Conservation (phyloP, 768 basidiomycete genomes). For the Rickenella mellea region DNA sequence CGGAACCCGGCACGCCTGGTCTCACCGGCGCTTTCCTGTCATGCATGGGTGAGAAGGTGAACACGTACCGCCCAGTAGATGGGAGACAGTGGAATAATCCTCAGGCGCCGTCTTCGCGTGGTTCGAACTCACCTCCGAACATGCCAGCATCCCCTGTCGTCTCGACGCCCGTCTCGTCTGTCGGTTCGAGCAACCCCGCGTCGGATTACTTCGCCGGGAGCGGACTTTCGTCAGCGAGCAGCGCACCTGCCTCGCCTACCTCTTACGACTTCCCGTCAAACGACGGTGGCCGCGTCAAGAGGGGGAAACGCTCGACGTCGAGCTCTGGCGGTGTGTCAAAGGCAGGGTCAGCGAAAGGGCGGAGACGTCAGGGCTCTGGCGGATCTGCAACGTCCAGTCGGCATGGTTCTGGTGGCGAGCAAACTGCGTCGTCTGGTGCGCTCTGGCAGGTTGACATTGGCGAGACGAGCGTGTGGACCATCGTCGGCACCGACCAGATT, state of each 20-base stretch:
- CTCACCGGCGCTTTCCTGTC: conserved; percentile 75
- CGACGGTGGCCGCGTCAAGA: conserved; percentile 79
- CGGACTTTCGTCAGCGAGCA: conserved; percentile 25
- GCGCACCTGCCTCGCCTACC: conserved; percentile 56
- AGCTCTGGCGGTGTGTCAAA: conserved; percentile 43
- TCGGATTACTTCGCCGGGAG: conserved; percentile 57
- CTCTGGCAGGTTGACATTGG: conserved; percentile 88
- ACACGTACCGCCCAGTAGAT: conserved; percentile 79
- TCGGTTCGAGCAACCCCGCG: conserved; percentile 22
- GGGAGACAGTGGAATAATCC: conserved; percentile 68
- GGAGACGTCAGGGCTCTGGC: conserved; percentile 71
- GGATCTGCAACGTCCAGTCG: conserved; percentile 49
- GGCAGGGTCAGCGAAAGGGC: conserved; percentile 32
- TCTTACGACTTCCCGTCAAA: conserved; percentile 62
- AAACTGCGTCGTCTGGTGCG: conserved; percentile 65
- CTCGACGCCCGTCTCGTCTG: conserved; percentile 43
- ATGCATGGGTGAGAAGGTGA: conserved; percentile 91
- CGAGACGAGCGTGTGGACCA: conserved; percentile 91
- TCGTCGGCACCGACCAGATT: conserved; percentile 87
- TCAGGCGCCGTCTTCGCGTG: conserved; percentile 23
- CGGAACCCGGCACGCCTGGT: conserved; percentile 73
- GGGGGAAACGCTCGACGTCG: conserved; percentile 66
- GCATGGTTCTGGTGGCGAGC: conserved; percentile 57
- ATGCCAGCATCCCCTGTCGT: conserved; percentile 64
- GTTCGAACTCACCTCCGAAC: conserved; percentile 32